Evolutionary conservation across 441 rosid species (phyloP).

Genomic region (Mallotus japonicus): DNA sequence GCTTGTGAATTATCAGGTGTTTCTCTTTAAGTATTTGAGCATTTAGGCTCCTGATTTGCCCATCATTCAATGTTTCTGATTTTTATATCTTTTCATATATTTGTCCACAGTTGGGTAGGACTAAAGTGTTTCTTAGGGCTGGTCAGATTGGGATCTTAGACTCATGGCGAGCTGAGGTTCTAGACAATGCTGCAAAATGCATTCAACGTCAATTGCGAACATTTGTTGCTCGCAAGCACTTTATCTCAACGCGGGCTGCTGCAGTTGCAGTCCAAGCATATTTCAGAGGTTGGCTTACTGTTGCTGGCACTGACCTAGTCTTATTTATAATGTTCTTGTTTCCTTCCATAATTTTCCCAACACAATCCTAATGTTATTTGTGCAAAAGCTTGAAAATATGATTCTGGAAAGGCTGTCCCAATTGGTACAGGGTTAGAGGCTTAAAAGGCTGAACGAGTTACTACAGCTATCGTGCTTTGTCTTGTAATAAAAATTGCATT

Average conservation of each 20-base stretch:
- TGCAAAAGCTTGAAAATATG: conserved; percentile 13
- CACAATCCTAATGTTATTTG: background rate
- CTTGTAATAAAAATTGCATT: background rate
- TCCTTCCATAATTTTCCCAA: background rate
- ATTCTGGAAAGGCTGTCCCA: background rate
- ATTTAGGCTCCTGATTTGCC: conserved; percentile 11
- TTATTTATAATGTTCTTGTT: background rate
- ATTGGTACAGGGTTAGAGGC: background rate
- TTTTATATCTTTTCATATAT: conserved; percentile 8
- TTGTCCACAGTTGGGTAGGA: conserved; percentile 73
- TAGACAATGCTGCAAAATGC: conserved; percentile 74
- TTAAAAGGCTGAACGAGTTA: conserved; percentile 11
- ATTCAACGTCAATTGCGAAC: conserved; percentile 70
- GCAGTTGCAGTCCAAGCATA: conserved; percentile 76
- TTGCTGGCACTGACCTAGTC: conserved; percentile 9
- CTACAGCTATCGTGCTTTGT: background rate
- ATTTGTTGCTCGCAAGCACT: conserved; percentile 55
- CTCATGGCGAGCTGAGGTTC: conserved; percentile 78
- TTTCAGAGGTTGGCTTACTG: conserved; percentile 69
- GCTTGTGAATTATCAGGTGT: conserved; percentile 92
- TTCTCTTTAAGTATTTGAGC: conserved; percentile 10
- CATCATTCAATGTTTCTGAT: background rate
- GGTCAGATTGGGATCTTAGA: conserved; percentile 96
- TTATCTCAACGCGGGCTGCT: conserved; percentile 51
- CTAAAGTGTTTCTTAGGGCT: conserved; percentile 95